Conservation (phyloP, 1,284 basidiomycete genomes). For the Ustilago bromivora region DNA sequence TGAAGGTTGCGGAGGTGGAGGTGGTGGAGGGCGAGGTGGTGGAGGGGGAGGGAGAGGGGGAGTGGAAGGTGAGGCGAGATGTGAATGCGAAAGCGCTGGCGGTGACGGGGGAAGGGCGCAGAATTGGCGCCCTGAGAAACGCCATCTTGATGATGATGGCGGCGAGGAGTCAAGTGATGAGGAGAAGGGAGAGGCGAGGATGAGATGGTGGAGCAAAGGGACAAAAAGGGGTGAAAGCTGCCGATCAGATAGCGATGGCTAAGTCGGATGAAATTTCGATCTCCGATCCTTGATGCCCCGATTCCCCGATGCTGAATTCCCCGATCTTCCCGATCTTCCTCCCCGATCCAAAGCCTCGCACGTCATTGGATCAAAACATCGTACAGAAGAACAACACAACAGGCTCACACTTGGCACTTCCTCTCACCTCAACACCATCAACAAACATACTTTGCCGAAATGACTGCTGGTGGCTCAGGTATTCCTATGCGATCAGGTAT, state of each 20-base stretch:
- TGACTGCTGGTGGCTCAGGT: conserved; percentile 30
- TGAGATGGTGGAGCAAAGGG: conserved; percentile 19
- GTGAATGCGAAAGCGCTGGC: neutral
- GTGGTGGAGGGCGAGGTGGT: neutral
- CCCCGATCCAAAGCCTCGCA: no score
- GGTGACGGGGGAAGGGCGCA: conserved; percentile 11
- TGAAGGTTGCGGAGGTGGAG: neutral
- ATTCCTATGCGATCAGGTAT: conserved; percentile 50
- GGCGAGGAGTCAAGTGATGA: neutral
- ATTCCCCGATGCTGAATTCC: no score
- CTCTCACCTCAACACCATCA: neutral
- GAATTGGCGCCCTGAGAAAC: conserved; percentile 33
- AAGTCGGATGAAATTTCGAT: conserved; percentile 7
- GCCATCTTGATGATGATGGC: conserved; percentile 8
- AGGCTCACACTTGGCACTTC: no score
- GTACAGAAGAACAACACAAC: neutral
- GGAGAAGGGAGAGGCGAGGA: neutral
- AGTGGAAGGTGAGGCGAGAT: neutral
- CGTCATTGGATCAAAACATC: conserved; percentile 10
- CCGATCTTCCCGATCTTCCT: no score
- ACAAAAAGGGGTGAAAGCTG: neutral
- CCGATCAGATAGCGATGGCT: no score
- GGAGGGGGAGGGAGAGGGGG: neutral
- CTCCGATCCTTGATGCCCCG: neutral
- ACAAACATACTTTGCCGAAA: conserved; percentile 33